Percentiles rank a stretch among this genome's conserved stretches.
These are phyloP conservation scores for Populus hybrid DNA, from an alignment of 441 rosid species.

Conservation along the genomic window DNA sequence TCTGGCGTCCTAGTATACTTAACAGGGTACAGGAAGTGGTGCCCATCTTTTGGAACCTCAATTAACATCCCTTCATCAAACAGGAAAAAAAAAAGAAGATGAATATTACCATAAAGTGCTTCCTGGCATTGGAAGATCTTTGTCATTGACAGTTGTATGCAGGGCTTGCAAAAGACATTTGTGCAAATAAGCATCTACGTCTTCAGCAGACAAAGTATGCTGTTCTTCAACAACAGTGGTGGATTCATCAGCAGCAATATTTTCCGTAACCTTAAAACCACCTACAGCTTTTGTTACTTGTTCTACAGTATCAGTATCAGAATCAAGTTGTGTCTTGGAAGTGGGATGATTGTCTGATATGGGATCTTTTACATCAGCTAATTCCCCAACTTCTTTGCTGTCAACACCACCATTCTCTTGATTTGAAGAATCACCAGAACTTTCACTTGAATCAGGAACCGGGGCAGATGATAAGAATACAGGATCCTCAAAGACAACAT, in stretches of 20 bases:
- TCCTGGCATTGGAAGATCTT: slow-evolving; percentile 94
- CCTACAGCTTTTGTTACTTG: slow-evolving; percentile 34
- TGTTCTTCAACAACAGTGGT: slow-evolving; percentile 46
- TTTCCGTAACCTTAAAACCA: slow-evolving; percentile 45
- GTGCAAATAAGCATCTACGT: slow-evolving; percentile 76
- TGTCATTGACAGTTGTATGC: slow-evolving; percentile 78
- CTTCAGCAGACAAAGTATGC: slow-evolving; percentile 45
- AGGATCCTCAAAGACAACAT: slow-evolving; percentile 81
- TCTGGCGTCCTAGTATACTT: background rate
- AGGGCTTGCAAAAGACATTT: slow-evolving; percentile 91
- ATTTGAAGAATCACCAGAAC: slow-evolving; percentile 25
- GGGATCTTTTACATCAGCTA: slow-evolving; percentile 18
- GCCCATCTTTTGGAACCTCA: background rate
- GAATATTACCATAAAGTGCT: slow-evolving; percentile 78
- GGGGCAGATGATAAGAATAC: slow-evolving; percentile 34
- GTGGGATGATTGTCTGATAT: slow-evolving; percentile 19
- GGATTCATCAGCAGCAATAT: slow-evolving; percentile 32
- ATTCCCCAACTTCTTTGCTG: slow-evolving; percentile 35
- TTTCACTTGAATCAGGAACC: slow-evolving; percentile 46
- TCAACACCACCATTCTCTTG: slow-evolving; percentile 28
- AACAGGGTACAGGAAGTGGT: background rate
- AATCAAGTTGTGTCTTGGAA: slow-evolving; percentile 28
- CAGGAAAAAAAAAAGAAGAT: background rate
- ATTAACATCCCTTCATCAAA: background rate
- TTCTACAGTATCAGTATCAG: slow-evolving; percentile 29